Base-by-base conservation (phyloP, 106 monocot genomes). In the Ottelia alismoides region DNA sequence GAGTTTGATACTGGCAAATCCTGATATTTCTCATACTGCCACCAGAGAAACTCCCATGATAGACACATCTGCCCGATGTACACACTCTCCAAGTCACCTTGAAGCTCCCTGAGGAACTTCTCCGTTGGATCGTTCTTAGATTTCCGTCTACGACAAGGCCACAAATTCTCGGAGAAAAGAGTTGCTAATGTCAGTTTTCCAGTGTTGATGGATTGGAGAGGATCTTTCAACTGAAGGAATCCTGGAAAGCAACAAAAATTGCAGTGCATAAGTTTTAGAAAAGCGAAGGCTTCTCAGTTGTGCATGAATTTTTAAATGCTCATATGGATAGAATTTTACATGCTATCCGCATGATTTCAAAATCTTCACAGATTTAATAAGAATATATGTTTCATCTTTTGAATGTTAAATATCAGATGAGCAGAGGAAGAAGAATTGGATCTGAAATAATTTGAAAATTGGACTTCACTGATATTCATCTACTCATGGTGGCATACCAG, bases 21-120 rank as follows among this genome's bases (percentile, higher is more conserved):
- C 20, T 35, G 65, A 26, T 67, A 49, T 45, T 82, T 85, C 52
- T 82, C 85, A 28, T 75, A 89, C 54, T 96, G 96, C 89, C 96
- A 96, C 2, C 67, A 62, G 7, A 96, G 70, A 45, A 89, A 82
- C 43, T 96, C 96, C 96, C 96, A 96, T 22, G 96, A 82, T 27
- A 96, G 85, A 35, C 96, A 96, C 22, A 63, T 65, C 51, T 96
- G 96, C 22, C 85, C 89, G 10, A 96, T 89, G 27, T 89, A 96
- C 11, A 96, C 79, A 9, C 58, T 79, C 70, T 96, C 96, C 19
- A 96, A 26, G 7, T 89, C 82, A 14, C 55, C 53, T 22, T 71
- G 72, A 5, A 96, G 69, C 64, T 96, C 89, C 65, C 69, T 81
- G 65, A 89, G 50, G 70, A 85, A 82, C 63, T 27, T 74, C 32